Percentiles rank a stretch among this genome's conserved stretches.
phyloP scores from a whole-genome alignment of 2,329 filamentous ascomycete species.

The Chaetomiaceae sp. region DNA sequence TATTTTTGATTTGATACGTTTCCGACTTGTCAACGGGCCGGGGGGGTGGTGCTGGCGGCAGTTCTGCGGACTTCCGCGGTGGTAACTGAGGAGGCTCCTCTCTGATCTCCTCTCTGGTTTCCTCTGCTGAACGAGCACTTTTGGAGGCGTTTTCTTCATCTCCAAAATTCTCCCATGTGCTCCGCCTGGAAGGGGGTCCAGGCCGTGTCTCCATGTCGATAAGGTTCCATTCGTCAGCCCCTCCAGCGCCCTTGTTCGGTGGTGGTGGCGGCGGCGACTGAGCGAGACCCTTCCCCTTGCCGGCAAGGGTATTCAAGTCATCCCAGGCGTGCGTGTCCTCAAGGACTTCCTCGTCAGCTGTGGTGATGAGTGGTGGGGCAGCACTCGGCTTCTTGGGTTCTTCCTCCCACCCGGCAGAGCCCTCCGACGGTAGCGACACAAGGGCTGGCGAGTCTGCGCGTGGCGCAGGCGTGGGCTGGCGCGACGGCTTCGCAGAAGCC shows the following conservation, averaged over 20 bases:
- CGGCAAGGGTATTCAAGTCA: constrained; percentile 38
- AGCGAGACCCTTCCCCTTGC: constrained; percentile 41
- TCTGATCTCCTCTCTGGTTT: neutral
- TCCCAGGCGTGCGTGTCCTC: constrained; percentile 49
- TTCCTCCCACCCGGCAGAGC: constrained; percentile 41
- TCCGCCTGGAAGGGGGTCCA: constrained; percentile 33
- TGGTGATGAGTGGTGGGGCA: constrained; percentile 23
- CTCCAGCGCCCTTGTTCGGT: constrained; percentile 7
- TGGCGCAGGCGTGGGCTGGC: constrained; percentile 31
- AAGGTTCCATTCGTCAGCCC: constrained; percentile 46
- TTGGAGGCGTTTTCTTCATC: constrained; percentile 25
- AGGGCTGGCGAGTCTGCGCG: constrained; percentile 32
- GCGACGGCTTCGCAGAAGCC: constrained; percentile 32
- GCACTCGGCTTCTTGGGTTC: constrained; percentile 28
- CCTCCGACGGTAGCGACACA: constrained; percentile 37
- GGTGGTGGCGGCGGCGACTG: constrained; percentile 24
- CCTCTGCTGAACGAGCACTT: constrained; percentile 8
- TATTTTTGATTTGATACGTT: constrained; percentile 89
- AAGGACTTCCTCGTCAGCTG: constrained; percentile 33
- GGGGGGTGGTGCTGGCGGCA: constrained; percentile 33
- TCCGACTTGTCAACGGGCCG: constrained; percentile 53
- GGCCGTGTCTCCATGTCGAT: constrained; percentile 41
- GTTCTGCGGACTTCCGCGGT: constrained; percentile 17
- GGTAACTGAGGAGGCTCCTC: constrained; percentile 15
- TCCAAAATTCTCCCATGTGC: constrained; percentile 39